Conservation (phyloP, 306 rosid genomes). For the Glycine soja region DNA sequence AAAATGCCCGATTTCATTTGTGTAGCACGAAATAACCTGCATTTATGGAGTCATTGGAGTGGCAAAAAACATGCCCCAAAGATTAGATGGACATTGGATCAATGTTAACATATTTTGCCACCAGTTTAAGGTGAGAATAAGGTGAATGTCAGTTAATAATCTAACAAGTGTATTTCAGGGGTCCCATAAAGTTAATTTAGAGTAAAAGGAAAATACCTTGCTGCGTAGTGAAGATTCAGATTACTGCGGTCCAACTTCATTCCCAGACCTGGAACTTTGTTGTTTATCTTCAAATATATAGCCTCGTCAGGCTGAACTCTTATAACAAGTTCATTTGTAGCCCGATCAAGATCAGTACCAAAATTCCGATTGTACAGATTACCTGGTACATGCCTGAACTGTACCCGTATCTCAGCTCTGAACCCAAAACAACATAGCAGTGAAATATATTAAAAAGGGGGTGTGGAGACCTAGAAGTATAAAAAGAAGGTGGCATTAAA, state of each 20-base stretch:
- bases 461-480: not conserved
- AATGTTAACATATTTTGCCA: conserved; percentile 11
- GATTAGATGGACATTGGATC: not conserved
- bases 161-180: conserved; percentile 22
- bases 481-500: not conserved
- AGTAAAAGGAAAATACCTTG: conserved; percentile 61
- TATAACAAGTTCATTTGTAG: conserved; percentile 88
- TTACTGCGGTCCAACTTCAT: conserved; percentile 90
- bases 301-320: conserved; percentile 97
- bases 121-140: not conserved
- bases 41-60: not conserved
- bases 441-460: not conserved
- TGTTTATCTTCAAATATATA: conserved; percentile 83
- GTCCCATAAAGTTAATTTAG: not conserved
- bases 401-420: conserved; percentile 96
- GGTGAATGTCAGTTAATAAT: not conserved
- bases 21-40: not conserved
- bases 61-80: not conserved
- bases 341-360: conserved; percentile 78
- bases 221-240: conserved; percentile 88
- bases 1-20: not conserved
- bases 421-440: conserved; percentile 31
- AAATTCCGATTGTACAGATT: conserved; percentile 77
- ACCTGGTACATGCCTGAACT: conserved; percentile 94
- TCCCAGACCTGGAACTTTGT: conserved; percentile 90